These are phyloP conservation scores for Thermochaetoides dissita DNA, from an alignment of 2,329 filamentous ascomycete genomes.

Conservation along the genomic window DNA sequence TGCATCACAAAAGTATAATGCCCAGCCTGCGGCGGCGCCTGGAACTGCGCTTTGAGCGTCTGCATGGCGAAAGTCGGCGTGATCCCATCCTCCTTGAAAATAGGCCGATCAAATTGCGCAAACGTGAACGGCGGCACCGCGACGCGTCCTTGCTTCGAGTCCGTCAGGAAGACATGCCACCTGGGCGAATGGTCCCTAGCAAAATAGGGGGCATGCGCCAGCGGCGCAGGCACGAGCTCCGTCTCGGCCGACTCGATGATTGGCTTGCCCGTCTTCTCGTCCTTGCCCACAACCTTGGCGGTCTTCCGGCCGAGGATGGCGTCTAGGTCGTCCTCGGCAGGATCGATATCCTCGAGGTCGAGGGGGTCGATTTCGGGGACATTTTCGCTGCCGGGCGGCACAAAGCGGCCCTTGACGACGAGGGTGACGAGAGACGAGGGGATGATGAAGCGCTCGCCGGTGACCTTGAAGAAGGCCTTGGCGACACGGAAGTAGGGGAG, in stretches of 20 bases:
- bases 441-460: conserved; percentile 83
- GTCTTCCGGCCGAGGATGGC: conserved; percentile 67
- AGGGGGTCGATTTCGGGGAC: conserved; percentile 61
- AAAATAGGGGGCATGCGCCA: conserved; percentile 85
- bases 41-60: conserved; percentile 93
- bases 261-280: conserved; percentile 39
- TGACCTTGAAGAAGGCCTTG: conserved; percentile 96
- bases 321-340: conserved; percentile 82
- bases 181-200: conserved; percentile 76
- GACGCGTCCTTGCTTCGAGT: conserved; percentile 89
- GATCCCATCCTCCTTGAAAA: conserved; percentile 65
- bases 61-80: conserved; percentile 83
- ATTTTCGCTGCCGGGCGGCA: conserved; percentile 68
- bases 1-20: conserved; percentile 94
- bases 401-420: conserved; percentile 85
- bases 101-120: conserved; percentile 75
- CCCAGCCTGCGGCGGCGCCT: conserved; percentile 79
- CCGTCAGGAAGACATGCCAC: conserved; percentile 91
- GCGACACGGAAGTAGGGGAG: conserved; percentile 73
- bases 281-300: conserved; percentile 53
- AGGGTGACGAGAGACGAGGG: conserved; percentile 86
- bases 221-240: conserved; percentile 59
- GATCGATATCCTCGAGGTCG: conserved; percentile 82
- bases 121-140: conserved; percentile 96
- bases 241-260: conserved; percentile 36